These are phyloP conservation scores for Mycena crocata DNA, from an alignment of 768 basidiomycete species.

Conservation along the genomic window DNA sequence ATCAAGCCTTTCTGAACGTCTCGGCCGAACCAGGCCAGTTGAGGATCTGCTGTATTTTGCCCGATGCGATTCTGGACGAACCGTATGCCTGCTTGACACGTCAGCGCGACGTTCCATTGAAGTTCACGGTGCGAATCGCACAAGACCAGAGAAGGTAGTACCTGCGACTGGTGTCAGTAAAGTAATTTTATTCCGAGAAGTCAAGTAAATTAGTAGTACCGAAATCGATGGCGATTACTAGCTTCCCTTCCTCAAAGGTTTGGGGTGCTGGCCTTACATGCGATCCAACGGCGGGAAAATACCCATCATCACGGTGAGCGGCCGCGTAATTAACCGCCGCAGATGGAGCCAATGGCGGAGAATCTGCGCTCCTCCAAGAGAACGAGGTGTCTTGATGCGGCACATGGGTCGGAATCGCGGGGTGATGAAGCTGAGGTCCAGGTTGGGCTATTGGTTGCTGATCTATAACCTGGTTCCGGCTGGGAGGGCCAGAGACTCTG, in stretches of 20 bases:
- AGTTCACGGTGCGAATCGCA: conserved; percentile 52
- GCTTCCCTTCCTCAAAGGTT: conserved; percentile 73
- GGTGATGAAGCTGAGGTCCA: conserved; percentile 37
- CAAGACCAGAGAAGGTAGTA: conserved; percentile 90
- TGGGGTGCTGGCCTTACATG: conserved; percentile 32
- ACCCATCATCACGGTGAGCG: conserved; percentile 21
- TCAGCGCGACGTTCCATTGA: conserved; percentile 7
- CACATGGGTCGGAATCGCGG: conserved; percentile 52
- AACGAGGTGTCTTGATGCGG: conserved; percentile 50
- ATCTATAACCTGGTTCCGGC: conserved; percentile 48
- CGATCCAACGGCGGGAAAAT: conserved; percentile 24
- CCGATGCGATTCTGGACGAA: conserved; percentile 84
- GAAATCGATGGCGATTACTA: conserved; percentile 88
- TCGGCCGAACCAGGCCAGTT: conserved; percentile 89
- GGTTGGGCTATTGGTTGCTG: conserved; percentile 65
- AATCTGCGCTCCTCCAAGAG: conserved; percentile 50
- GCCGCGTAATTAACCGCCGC: conserved; percentile 8
- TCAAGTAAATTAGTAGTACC: conserved; percentile 12
- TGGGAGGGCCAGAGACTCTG: conserved; percentile 46
- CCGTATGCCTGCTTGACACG: conserved; percentile 76
- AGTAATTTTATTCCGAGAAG: background rate
- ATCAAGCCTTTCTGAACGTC: conserved; percentile 80
- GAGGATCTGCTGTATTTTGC: conserved; percentile 85
- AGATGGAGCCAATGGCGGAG: conserved; percentile 26
- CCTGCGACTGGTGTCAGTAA: conserved; percentile 53